Base-by-base conservation (phyloP, 495 filamentous ascomycete genomes). In the Aspergillus funiculosus region DNA sequence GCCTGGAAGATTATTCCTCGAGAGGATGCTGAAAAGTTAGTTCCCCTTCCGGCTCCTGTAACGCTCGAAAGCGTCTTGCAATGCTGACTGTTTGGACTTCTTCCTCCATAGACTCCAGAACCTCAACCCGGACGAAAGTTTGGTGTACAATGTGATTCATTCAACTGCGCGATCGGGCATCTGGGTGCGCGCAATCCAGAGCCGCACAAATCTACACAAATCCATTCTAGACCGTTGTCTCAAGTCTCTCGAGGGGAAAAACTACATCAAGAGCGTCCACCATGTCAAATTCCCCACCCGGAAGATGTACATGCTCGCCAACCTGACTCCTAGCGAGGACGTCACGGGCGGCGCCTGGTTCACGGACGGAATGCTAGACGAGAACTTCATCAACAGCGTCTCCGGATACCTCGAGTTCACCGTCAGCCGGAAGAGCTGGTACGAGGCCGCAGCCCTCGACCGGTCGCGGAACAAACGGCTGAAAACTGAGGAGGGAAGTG, bases 291-390 rank as follows among this genome's bases (percentile, higher is more conserved):
- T 65, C 48, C 77, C 79, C 37, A 73, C 62, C 39, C 74, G 79
- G 38, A 83, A 81, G 60, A 80, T 78, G 56, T 85, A 81, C 67
- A 82, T 85, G 72, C 64, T 83, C 36, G 65, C 68, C 39, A 73
- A 76, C 43, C 68, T 94, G 18, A 73, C 77, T 10, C 91, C 94
- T 2, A 84, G 82, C 27, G 89, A 95, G 26, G 84, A 92, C 35
- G 82, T 90, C 14, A 94, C 89, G 0, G 94, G 92, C 29, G 92
- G 94, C 4, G 82, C 87, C 13, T 98, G 90, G 86, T 96, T 89
- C 55, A 89, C 85, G 15, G 86, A 95, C 39, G 85, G 84, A 6
- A 84, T 85, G 28, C 75, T 96, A 2, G 92, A 98, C 60, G 78
- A 83, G 27, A 82, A 84, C 35, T 89, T 98, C 59, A 89, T 97